phyloP scores from a whole-genome alignment of 108 stramenopile genomes.

The Craspedostauros australis region DNA sequence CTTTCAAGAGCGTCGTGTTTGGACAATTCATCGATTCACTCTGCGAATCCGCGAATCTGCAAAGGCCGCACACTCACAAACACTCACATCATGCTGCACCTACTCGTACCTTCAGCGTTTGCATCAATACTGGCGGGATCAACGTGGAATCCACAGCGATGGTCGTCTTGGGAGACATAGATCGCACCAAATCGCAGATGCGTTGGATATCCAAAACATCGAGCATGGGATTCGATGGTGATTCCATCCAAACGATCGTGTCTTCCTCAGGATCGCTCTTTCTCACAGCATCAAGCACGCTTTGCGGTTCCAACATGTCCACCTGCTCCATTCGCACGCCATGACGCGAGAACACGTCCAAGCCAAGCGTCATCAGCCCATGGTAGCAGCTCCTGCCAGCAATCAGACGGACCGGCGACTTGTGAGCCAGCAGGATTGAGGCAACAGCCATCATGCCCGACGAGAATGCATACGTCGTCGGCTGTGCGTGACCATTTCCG shows the following conservation, averaged over 20 bases:
- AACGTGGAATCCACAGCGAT: constrained; percentile 86
- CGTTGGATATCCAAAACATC: constrained; percentile 68
- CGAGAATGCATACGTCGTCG: constrained; percentile 58
- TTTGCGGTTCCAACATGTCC: constrained; percentile 42
- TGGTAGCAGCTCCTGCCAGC: constrained; percentile 77
- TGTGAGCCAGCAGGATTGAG: constrained; percentile 63
- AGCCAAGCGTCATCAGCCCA: constrained; percentile 66
- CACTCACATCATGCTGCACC: background rate
- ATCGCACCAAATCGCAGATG: constrained; percentile 33
- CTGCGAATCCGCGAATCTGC: background rate
- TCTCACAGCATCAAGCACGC: constrained; percentile 19
- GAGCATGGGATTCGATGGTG: constrained; percentile 81
- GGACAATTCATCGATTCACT: background rate
- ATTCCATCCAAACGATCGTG: constrained; percentile 87
- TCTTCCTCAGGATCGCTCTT: constrained; percentile 4
- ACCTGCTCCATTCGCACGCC: constrained; percentile 36
- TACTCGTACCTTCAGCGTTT: constrained; percentile 47
- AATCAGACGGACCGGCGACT: constrained; percentile 48
- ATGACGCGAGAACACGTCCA: constrained; percentile 43
- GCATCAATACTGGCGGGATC: constrained; percentile 75
- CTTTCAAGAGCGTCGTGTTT: background rate
- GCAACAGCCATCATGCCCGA: constrained; percentile 87
- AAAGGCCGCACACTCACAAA: background rate
- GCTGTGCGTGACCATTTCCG: background rate
- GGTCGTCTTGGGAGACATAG: constrained; percentile 9